Conservation (phyloP, 2,329 filamentous ascomycete genomes). For the Colletotrichum shisoi region DNA sequence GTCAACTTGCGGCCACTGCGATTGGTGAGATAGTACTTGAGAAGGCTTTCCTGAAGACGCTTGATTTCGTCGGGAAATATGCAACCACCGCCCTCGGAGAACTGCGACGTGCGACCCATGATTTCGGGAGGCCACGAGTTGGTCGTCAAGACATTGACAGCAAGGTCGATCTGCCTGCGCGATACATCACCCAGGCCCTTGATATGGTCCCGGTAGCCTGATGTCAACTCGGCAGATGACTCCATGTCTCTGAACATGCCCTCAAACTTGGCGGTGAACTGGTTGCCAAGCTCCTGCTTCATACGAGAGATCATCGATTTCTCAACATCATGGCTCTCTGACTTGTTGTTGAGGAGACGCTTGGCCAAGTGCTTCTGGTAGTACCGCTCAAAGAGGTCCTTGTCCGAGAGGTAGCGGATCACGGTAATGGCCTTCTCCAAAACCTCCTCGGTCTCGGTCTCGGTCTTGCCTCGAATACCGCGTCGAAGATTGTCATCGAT, state of each 20-base stretch:
- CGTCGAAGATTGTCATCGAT: constrained; percentile 97
- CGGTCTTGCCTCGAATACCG: constrained; percentile 90
- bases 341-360: constrained; percentile 85
- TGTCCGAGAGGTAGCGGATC: constrained; percentile 86
- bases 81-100: constrained; percentile 63
- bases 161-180: constrained; percentile 76
- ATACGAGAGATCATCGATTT: constrained; percentile 95
- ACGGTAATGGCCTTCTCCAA: constrained; percentile 90
- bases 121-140: constrained; percentile 95
- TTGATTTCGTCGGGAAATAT: constrained; percentile 79
- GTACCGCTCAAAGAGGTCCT: constrained; percentile 94
- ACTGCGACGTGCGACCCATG: constrained; percentile 69
- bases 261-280: constrained; percentile 91
- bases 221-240: constrained; percentile 82
- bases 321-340: constrained; percentile 89
- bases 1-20: constrained; percentile 88
- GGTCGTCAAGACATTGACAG: constrained; percentile 85
- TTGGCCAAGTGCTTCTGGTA: constrained; percentile 97
- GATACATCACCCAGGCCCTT: constrained; percentile 59
- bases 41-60: constrained; percentile 81
- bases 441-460: constrained; percentile 81
- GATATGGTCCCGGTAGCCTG: constrained; percentile 76
- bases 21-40: constrained; percentile 85
- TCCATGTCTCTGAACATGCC: constrained; percentile 98
- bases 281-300: constrained; percentile 95